Conservation (phyloP, 225 moss, liverwort and hornwort genomes). For the Thuidium tamariscinum region DNA sequence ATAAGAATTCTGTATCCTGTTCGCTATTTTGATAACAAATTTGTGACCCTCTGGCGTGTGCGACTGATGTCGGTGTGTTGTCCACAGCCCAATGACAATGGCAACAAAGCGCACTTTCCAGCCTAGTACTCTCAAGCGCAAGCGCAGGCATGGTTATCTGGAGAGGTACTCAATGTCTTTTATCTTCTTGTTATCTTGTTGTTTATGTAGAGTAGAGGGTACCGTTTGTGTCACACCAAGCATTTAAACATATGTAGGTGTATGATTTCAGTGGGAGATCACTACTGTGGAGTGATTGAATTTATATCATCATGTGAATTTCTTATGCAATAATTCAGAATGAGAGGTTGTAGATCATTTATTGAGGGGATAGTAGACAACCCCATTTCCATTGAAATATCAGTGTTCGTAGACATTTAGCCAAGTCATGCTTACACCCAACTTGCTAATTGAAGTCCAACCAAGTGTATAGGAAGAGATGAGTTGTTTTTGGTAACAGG, state of each 20-base stretch:
- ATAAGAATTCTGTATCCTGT: background rate
- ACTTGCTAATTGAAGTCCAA: background rate
- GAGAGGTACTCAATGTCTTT: constrained; percentile 30
- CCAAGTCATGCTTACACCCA: background rate
- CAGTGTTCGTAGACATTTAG: background rate
- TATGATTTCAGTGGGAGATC: background rate
- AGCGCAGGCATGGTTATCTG: constrained; percentile 77
- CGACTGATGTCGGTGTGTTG: background rate
- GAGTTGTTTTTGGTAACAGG: background rate
- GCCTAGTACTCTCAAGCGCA: constrained; percentile 87
- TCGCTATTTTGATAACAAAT: background rate
- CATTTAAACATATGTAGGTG: background rate
- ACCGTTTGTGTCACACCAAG: background rate
- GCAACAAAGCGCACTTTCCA: constrained; percentile 91
- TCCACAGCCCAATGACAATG: constrained; percentile 59
- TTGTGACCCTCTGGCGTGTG: background rate
- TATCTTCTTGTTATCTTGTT: background rate
- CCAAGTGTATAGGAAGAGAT: background rate
- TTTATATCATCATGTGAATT: background rate
- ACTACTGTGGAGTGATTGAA: background rate
- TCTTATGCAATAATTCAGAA: background rate
- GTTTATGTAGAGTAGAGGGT: background rate
- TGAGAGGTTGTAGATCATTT: background rate
- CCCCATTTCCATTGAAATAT: background rate
- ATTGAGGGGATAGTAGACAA: background rate